These are phyloP conservation scores for Colletotrichum sp. DNA, from an alignment of 2,329 filamentous ascomycete species.

Conservation along the genomic window DNA sequence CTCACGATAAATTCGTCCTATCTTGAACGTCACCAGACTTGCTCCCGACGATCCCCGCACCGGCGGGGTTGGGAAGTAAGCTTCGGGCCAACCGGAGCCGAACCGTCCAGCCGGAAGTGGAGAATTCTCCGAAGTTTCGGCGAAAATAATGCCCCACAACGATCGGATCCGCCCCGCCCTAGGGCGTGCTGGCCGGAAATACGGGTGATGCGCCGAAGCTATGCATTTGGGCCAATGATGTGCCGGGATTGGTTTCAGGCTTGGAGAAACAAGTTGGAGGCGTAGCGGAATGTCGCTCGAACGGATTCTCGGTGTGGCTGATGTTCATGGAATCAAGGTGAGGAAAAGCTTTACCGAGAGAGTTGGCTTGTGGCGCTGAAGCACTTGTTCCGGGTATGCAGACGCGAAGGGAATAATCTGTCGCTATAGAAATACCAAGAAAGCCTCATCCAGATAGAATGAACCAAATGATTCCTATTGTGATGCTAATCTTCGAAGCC, in stretches of 20 bases:
- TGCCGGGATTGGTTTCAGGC: neutral
- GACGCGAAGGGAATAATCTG: neutral
- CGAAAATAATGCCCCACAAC: neutral
- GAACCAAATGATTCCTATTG: fast-evolving
- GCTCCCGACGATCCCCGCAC: neutral
- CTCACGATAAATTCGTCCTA: neutral
- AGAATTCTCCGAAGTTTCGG: neutral
- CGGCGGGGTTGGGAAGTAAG: neutral
- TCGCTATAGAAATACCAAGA: neutral
- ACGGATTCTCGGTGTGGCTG: neutral
- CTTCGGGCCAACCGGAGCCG: neutral
- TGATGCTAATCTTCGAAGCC: neutral
- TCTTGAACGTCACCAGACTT: neutral
- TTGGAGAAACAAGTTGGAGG: neutral
- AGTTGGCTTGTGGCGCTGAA: neutral
- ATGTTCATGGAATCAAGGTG: neutral
- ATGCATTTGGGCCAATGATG: neutral
- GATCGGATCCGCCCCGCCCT: neutral
- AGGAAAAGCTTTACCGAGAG: neutral
- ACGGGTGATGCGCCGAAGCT: neutral
- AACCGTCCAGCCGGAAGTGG: neutral
- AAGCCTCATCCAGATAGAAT: neutral
- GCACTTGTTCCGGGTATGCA: neutral
- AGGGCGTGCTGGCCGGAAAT: neutral
- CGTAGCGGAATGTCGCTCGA: neutral